Base-by-base conservation (phyloP, 331 rosid species). In the Spiraea crenata region DNA sequence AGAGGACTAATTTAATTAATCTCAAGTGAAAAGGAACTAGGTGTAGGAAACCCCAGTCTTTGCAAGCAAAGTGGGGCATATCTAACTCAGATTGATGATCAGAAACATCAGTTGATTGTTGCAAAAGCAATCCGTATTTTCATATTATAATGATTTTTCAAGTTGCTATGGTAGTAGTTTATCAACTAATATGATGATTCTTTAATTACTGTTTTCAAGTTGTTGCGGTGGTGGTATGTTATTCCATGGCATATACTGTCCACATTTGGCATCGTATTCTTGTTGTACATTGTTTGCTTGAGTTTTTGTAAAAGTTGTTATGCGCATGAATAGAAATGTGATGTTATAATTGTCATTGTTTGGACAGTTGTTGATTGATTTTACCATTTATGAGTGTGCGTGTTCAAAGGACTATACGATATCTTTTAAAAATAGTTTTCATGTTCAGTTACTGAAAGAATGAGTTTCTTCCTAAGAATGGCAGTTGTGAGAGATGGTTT, bases 391-490 rank as follows among this genome's bases (percentile, higher is more conserved):
- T 46, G 9, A 25, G 19, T 47, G 68, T 63, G 52, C 19, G 9
- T 42, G 7, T 54, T 80, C 80, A 56, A 66, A 75, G 1, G 54
- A 71, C 13, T 71, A 71, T 54, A 72, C 78, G 38, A 40, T 80
- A n/a, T n/a, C n/a, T n/a, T n/a, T n/a, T n/a, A n/a, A n/a, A n/a
- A n/a, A n/a, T n/a, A n/a, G n/a, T n/a, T n/a, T n/a, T n/a, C n/a
- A n/a, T n/a, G n/a, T n/a, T n/a, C n/a, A n/a, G n/a, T n/a, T n/a
- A n/a, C n/a, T n/a, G n/a, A n/a, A n/a, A n/a, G n/a, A n/a, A n/a
- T 66, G 78, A 80, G n/a, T 80, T 76, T 80, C 78, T 80, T 71
- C 62, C 76, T 34, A 80, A 80, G 60, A 78, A 80, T 61, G 78
- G 81, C 52, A 38, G 13, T 60, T 54, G 50, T 0, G 64, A 80